Base-by-base conservation (phyloP, 495 filamentous ascomycete species). In the Penicillium roqueforti region DNA sequence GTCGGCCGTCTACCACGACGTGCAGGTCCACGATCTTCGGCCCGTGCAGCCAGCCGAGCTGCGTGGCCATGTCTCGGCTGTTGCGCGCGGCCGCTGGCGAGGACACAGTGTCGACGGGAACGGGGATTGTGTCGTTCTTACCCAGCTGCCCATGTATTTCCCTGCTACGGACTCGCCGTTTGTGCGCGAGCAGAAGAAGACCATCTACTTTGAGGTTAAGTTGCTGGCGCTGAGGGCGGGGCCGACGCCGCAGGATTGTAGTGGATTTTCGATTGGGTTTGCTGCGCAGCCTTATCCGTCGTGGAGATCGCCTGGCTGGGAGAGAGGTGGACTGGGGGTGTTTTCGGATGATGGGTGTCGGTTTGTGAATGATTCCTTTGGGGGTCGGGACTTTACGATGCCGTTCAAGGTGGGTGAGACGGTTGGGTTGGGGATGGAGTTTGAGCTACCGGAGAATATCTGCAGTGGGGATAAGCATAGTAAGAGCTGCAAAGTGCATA, bases 251-350 rank as follows among this genome's bases (percentile, higher is more conserved):
- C 3, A 52, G 59, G 2, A 74, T 76, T 55, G 81, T 23, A 81
- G 84, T 49, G 78, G 83, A 8, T 68, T 96, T 11, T 84, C 89
- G 0, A 68, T 97, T 8, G 92, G 92, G 4, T 96, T 85, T 69
- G 74, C 75, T 1, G 91, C 87, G 1, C 81, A 84, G 43, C 92
- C 92, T 18, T 96, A 95, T 68, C 92, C 92, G 0, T 76, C 80
- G 0, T 97, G 91, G 80, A 81, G 92, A 38, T 80, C 93, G 51
- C 92, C 92, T 0, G 92, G 92, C 2, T 97, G 92, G 92, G 86
- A 97, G 64, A 76, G 92, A 26, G 91, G 82, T 2, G 88, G 85
- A 41, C 62, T 96, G n/a, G 92, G 80, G 6, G 85, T 97, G 10
- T 93, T 96, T 60, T 87, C 88, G 3, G 92, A 97, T 65, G 92